Evolutionary conservation across 805 yeast species (phyloP).

Genomic region (Hanseniaspora taiwanica): DNA sequence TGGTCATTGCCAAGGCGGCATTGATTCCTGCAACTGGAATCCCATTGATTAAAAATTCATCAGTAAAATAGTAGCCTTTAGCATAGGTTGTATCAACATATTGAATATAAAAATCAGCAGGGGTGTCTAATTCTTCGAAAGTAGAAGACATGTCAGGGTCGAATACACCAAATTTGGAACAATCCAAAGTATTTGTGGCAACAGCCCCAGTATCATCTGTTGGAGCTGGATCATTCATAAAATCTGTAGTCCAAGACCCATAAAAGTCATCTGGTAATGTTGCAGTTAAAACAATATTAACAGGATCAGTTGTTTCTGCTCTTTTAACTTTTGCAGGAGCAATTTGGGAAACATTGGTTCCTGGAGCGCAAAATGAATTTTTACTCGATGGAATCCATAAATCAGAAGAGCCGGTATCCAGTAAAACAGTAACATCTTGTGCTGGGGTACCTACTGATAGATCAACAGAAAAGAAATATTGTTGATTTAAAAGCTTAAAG

Average conservation of each 20-base stretch:
- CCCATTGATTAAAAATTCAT: slow-evolving; percentile 11
- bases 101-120: slow-evolving; percentile 27
- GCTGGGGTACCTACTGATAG: slow-evolving; percentile 43
- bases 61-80: slow-evolving; percentile 40
- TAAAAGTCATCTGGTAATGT: slow-evolving; percentile 5
- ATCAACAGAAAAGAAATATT: slow-evolving; percentile 32
- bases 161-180: slow-evolving; percentile 30
- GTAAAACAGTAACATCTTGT: slow-evolving; percentile 39
- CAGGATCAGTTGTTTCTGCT: slow-evolving; percentile 3
- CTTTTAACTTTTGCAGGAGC: slow-evolving; percentile 1
- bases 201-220: slow-evolving; percentile 1
- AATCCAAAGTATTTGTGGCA: slow-evolving; percentile 11
- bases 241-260: slow-evolving; percentile 2
- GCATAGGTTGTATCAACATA: slow-evolving; percentile 42
- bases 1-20: slow-evolving; percentile 22
- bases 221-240: slow-evolving; percentile 1
- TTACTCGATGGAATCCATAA: slow-evolving; percentile 44
- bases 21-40: slow-evolving; percentile 23
- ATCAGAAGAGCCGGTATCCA: slow-evolving; percentile 74
- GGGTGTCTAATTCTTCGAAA: slow-evolving; percentile 17
- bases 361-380: slow-evolving; percentile 31
- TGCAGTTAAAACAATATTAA: slow-evolving; percentile 6
- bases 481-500: slow-evolving; percentile 26
- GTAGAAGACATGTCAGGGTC: slow-evolving; percentile 21
- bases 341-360: slow-evolving; percentile 3